phyloP scores from a whole-genome alignment of 106 monocot species.

The Phalaenopsis equestris region DNA sequence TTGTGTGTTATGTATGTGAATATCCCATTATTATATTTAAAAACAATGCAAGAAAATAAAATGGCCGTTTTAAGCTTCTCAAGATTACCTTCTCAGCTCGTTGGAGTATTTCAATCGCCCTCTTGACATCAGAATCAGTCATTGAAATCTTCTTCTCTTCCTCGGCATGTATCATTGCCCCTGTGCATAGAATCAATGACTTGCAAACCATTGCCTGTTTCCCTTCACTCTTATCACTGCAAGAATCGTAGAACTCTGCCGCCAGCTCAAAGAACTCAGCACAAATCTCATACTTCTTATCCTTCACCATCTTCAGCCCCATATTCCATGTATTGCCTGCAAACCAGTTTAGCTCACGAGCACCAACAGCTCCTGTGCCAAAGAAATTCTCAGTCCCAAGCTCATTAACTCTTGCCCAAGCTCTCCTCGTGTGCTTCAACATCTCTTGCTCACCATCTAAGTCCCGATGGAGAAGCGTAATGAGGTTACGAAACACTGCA shows the following conservation, averaged over 20 bases:
- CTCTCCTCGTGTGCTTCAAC: conserved; percentile 51
- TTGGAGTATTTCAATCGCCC: conserved; percentile 63
- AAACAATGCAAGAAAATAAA: neutral
- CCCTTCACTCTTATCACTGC: conserved; percentile 20
- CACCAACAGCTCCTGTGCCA: conserved; percentile 49
- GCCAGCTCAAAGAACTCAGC: conserved; percentile 74
- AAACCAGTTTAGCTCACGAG: conserved; percentile 80
- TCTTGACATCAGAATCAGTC: conserved; percentile 46
- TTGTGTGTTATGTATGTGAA: no score
- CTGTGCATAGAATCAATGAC: conserved; percentile 49
- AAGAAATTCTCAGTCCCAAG: conserved; percentile 59
- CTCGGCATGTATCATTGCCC: conserved; percentile 56
- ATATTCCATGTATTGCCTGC: conserved; percentile 88
- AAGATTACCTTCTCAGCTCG: conserved; percentile 63
- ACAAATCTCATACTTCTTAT: conserved; percentile 44
- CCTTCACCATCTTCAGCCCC: conserved; percentile 58
- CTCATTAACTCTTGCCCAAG: conserved; percentile 42
- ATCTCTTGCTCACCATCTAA: conserved; percentile 43
- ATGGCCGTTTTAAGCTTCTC: neutral
- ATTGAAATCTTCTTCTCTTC: conserved; percentile 38
- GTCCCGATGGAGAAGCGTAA: conserved; percentile 43
- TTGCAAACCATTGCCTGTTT: conserved; percentile 51
- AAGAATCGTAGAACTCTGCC: conserved; percentile 56
- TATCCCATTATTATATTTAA: no score
- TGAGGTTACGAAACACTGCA: conserved; percentile 61